Percentiles rank a stretch among this genome's conserved stretches.
Conservation (phyloP, 768 basidiomycete genomes). For the Lactarius psammicola region DNA sequence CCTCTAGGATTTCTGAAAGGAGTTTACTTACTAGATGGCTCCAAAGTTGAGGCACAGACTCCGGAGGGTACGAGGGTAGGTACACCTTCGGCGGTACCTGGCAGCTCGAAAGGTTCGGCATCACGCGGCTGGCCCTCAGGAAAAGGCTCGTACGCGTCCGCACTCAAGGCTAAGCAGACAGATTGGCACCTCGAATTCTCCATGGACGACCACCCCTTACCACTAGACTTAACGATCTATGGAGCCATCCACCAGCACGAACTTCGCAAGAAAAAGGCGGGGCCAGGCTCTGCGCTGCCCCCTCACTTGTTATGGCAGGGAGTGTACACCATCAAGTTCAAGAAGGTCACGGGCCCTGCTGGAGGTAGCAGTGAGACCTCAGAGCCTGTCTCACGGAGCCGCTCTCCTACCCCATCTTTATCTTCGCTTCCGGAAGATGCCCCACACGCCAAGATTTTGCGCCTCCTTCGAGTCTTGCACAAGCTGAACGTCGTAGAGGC, state of each 20-base stretch:
- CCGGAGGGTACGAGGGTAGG: constrained; percentile 94
- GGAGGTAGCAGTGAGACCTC: constrained; percentile 41
- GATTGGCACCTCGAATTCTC: constrained; percentile 98
- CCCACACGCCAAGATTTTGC: constrained; percentile 85
- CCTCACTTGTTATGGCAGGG: constrained; percentile 85
- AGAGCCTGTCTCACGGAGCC: constrained; percentile 49
- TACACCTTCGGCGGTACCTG: constrained; percentile 65
- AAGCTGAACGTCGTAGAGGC: constrained; percentile 73
- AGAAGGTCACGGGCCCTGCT: constrained; percentile 83
- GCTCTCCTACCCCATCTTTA: constrained; percentile 64
- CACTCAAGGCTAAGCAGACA: constrained; percentile 85
- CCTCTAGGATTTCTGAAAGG: constrained; percentile 2
- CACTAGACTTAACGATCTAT: constrained; percentile 89
- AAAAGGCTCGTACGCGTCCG: constrained; percentile 86
- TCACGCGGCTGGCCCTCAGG: constrained; percentile 37
- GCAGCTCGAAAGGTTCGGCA: constrained; percentile 40
- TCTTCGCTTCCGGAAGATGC: constrained; percentile 83
- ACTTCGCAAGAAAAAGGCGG: constrained; percentile 59
- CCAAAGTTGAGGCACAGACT: constrained; percentile 93
- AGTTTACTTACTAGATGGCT: constrained; percentile 58
- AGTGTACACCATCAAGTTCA: constrained; percentile 88
- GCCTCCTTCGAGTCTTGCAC: constrained; percentile 83
- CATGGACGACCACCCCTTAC: constrained; percentile 83
- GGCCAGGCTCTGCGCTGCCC: constrained; percentile 49
- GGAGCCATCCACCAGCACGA: constrained; percentile 95